Percentiles rank a stretch among this genome's conserved stretches.
phyloP scores from a whole-genome alignment of 768 basidiomycete species.

The Guyanaporus albipodus region DNA sequence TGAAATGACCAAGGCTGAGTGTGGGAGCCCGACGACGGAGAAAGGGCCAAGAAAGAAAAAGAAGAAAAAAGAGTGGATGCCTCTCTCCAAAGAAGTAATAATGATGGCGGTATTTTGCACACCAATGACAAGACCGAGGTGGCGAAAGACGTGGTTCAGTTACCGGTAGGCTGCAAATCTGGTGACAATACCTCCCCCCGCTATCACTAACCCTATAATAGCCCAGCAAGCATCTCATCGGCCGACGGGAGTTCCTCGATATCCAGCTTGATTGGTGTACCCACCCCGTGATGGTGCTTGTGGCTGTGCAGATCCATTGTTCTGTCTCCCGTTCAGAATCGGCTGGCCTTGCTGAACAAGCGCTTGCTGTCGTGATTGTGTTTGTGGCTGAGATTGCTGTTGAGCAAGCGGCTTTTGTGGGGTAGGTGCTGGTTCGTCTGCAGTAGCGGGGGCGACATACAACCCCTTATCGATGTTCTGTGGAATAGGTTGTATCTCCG shows the following conservation, averaged over 20 bases:
- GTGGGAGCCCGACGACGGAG: conserved; percentile 7
- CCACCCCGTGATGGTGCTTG: conserved; percentile 23
- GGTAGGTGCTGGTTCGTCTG: conserved; percentile 43
- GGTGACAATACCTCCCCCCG: conserved; percentile 4
- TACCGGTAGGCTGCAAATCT: conserved; percentile 10
- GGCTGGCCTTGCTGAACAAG: conserved; percentile 22
- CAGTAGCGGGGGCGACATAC: conserved; percentile 78
- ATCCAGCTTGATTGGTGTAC: conserved; percentile 22
- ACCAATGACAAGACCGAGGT: conserved; percentile 14
- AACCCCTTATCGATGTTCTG: conserved; percentile 85
- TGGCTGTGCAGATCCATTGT: conserved; percentile 19
- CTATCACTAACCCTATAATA: not conserved
- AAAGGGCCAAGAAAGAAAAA: conserved; percentile 12
- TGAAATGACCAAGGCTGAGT: conserved; percentile 12
- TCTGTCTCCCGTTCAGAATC: conserved; percentile 28
- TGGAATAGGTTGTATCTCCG: conserved; percentile 96
- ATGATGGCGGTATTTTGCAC: conserved; percentile 10
- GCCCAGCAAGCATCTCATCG: conserved; percentile 18
- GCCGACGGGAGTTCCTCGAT: conserved; percentile 27
- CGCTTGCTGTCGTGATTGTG: conserved; percentile 28
- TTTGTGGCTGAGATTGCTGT: conserved; percentile 34
- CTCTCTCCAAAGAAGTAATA: conserved; percentile 7
- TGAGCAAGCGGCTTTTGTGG: conserved; percentile 38
- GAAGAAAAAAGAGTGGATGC: conserved; percentile 11
- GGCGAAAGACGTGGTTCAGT: conserved; percentile 11